phyloP scores from a whole-genome alignment of 441 rosid species.

The Gossypium trilobum region DNA sequence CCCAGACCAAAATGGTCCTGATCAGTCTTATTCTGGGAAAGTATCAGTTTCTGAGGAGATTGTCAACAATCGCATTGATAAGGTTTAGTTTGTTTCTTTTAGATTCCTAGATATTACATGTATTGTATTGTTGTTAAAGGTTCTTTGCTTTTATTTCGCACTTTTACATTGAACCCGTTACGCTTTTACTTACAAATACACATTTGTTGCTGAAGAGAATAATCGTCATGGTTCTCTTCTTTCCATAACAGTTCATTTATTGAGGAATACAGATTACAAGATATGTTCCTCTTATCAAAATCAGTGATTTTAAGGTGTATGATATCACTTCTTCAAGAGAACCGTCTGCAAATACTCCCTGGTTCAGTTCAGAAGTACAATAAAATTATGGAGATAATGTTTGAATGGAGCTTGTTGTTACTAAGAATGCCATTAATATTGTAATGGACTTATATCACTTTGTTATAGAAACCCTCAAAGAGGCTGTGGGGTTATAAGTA shows the following conservation, averaged over 20 bases:
- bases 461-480: too few species aligned
- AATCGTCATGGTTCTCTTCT: not conserved
- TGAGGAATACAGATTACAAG: too few species aligned
- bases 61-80: constrained; percentile 42
- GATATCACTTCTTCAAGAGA: not conserved
- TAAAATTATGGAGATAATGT: not conserved
- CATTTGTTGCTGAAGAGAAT: not conserved
- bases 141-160: not conserved
- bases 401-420: too few species aligned
- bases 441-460: too few species aligned
- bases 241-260: too few species aligned
- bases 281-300: too few species aligned
- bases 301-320: not conserved
- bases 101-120: not conserved
- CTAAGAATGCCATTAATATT: too few species aligned
- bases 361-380: not conserved
- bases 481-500: too few species aligned
- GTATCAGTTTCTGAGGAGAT: constrained; percentile 50
- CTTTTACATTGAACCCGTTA: not conserved
- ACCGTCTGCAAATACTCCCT: not conserved
- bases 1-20: constrained; percentile 54
- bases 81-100: constrained; percentile 34
- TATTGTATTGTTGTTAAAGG: not conserved
- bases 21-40: constrained; percentile 50
- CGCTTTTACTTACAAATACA: not conserved